These are phyloP conservation scores for Piloderma croceum DNA, from an alignment of 768 basidiomycete genomes.

Conservation along the genomic window DNA sequence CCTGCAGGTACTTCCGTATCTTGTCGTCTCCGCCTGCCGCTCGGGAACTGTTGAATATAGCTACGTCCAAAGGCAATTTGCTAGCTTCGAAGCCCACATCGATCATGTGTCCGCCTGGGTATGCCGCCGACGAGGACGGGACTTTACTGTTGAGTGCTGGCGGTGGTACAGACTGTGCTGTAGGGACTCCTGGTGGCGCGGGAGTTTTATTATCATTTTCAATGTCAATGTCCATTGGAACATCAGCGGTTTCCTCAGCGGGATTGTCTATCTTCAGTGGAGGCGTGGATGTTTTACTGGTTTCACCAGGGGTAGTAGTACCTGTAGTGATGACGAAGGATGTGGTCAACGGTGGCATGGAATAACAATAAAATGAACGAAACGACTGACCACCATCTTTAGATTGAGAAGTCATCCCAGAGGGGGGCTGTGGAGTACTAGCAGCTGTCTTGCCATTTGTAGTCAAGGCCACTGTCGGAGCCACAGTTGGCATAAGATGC, in stretches of 20 bases:
- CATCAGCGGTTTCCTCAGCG: constrained; percentile 24
- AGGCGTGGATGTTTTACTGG: too few relatives aligned
- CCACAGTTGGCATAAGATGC: constrained; percentile 52
- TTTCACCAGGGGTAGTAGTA: too few relatives aligned
- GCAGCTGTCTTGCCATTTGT: too few relatives aligned
- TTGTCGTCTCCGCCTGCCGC: constrained; percentile 85
- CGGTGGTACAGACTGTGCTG: constrained; percentile 10
- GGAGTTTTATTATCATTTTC: constrained; percentile 39
- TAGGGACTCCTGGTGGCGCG: constrained; percentile 19
- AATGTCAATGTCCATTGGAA: constrained; percentile 43
- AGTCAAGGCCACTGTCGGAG: neutral
- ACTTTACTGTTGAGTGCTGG: constrained; percentile 9
- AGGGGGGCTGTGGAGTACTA: too few relatives aligned
- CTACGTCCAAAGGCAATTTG: constrained; percentile 88
- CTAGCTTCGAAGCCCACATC: constrained; percentile 82
- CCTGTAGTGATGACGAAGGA: too few relatives aligned
- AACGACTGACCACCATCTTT: neutral
- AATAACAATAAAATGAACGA: neutral
- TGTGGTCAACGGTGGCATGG: too few relatives aligned
- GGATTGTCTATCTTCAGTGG: too few relatives aligned
- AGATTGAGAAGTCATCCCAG: constrained; percentile 4
- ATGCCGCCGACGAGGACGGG: constrained; percentile 19
- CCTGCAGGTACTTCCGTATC: constrained; percentile 83
- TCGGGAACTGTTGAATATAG: constrained; percentile 88
- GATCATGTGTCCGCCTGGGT: constrained; percentile 48